phyloP scores from a whole-genome alignment of 352 stramenopile genomes.

The Phytophthora quininea region DNA sequence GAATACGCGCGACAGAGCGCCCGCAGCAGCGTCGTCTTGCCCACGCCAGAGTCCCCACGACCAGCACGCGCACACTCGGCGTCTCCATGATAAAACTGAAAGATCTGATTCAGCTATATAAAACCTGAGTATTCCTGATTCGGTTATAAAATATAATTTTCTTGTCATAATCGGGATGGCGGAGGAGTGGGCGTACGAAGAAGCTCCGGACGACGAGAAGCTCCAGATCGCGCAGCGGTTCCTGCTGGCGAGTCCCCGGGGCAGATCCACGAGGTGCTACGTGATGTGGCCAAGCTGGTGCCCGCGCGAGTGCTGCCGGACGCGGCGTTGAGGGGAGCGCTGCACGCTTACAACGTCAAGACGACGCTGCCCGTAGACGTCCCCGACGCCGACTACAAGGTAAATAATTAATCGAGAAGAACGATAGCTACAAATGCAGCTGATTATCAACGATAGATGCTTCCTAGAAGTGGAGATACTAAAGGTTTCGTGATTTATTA shows the following conservation, averaged over 20 bases:
- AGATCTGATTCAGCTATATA: background rate
- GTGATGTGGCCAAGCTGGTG: conserved; percentile 87
- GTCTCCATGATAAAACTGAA: conserved; percentile 60
- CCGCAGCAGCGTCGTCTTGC: conserved; percentile 82
- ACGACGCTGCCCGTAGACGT: conserved; percentile 67
- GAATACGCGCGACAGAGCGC: conserved; percentile 53
- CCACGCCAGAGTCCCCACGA: conserved; percentile 87
- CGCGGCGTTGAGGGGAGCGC: conserved; percentile 62
- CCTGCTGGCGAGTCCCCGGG: conserved; percentile 90
- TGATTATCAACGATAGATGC: background rate
- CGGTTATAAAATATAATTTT: too few species aligned
- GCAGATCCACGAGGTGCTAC: conserved; percentile 88
- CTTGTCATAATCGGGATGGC: conserved; percentile 41
- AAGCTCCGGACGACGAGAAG: conserved; percentile 89
- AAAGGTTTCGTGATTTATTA: background rate
- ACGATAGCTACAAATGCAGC: background rate
- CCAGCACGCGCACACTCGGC: conserved; percentile 73
- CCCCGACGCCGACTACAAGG: conserved; percentile 82
- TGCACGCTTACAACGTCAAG: conserved; percentile 86
- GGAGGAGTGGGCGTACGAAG: conserved; percentile 70
- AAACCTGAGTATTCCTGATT: background rate
- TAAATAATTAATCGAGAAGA: conserved; percentile 7
- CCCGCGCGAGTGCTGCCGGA: conserved; percentile 74
- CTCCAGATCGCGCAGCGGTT: conserved; percentile 89
- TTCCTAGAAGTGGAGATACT: background rate